Evolutionary conservation across 2,329 filamentous ascomycete species (phyloP).

Genomic region (Verticillium dahliae): DNA sequence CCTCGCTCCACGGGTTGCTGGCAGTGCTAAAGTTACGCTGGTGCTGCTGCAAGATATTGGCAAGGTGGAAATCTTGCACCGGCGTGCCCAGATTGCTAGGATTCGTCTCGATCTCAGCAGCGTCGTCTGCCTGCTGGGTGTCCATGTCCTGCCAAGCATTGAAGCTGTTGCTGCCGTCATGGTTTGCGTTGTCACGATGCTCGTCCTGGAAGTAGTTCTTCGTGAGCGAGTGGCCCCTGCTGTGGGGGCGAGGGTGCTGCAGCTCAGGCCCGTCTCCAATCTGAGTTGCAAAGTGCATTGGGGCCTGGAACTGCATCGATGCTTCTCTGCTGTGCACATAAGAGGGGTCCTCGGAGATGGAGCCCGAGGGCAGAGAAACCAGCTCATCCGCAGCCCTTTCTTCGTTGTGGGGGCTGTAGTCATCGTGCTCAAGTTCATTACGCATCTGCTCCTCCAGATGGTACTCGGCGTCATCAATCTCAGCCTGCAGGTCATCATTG

Average conservation of each 20-base stretch:
- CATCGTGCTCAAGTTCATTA: constrained; percentile 71
- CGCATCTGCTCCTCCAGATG: constrained; percentile 75
- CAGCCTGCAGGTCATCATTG: constrained; percentile 71
- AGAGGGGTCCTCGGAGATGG: constrained; percentile 4
- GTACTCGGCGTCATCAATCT: constrained; percentile 81
- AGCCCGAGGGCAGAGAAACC: constrained; percentile 1
- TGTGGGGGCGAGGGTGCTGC: constrained; percentile 70
- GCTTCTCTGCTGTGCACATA: constrained; percentile 32
- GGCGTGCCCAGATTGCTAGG: constrained; percentile 67
- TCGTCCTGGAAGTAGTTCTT: constrained; percentile 57
- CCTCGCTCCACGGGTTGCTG: constrained; percentile 60
- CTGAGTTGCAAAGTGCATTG: constrained; percentile 46
- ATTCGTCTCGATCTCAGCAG: constrained; percentile 66
- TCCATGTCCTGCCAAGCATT: constrained; percentile 33
- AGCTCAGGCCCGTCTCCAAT: constrained; percentile 49
- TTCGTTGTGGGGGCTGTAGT: constrained; percentile 61
- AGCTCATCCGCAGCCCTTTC: constrained; percentile 10
- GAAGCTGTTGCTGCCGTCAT: constrained; percentile 29
- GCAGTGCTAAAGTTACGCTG: constrained; percentile 47
- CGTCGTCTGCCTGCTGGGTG: constrained; percentile 38
- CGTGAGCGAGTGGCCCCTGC: constrained; percentile 63
- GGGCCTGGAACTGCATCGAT: constrained; percentile 41
- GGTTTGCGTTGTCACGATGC: constrained; percentile 24
- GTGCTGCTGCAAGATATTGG: constrained; percentile 36
- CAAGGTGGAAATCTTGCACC: constrained; percentile 41